Conservation (phyloP, 441 rosid species). For the Pelargonium exstipulatum region DNA sequence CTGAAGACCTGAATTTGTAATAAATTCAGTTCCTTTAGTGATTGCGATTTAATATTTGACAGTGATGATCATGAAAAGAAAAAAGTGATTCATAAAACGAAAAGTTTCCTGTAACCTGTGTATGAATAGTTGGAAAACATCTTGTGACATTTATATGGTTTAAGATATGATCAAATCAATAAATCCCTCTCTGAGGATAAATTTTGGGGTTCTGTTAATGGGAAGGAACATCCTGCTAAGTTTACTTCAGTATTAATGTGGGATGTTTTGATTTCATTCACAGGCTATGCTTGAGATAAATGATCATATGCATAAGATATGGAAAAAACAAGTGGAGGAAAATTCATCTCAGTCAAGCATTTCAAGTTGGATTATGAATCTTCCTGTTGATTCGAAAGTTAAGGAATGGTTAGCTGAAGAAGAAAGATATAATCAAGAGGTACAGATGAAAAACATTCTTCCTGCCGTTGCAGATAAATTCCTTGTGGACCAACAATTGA, state of each 20-base stretch:
- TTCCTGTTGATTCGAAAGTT: conserved; percentile 72
- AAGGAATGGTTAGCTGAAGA: conserved; percentile 91
- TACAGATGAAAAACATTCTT: conserved; percentile 78
- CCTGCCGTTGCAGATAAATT: conserved; percentile 85
- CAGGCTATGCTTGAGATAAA: conserved; percentile 94
- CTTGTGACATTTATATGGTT: too few species aligned
- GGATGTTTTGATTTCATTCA: neutral
- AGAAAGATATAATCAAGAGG: conserved; percentile 75
- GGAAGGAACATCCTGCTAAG: neutral
- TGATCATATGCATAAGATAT: conserved; percentile 76
- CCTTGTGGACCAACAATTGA: conserved; percentile 53
- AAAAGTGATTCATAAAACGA: too few species aligned
- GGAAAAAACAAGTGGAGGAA: conserved; percentile 72
- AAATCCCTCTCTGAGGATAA: too few species aligned
- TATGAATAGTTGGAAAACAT: too few species aligned
- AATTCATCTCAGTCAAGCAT: conserved; percentile 50
- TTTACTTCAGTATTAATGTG: conserved; percentile 6
- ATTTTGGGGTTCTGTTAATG: too few species aligned
- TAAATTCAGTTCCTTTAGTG: too few species aligned
- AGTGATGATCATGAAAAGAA: too few species aligned
- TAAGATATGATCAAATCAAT: too few species aligned
- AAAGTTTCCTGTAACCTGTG: too few species aligned
- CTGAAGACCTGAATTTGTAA: too few species aligned
- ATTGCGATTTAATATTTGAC: too few species aligned
- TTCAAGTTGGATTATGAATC: conserved; percentile 76